phyloP scores from a whole-genome alignment of 306 rosid genomes.

The Sindora glabra region DNA sequence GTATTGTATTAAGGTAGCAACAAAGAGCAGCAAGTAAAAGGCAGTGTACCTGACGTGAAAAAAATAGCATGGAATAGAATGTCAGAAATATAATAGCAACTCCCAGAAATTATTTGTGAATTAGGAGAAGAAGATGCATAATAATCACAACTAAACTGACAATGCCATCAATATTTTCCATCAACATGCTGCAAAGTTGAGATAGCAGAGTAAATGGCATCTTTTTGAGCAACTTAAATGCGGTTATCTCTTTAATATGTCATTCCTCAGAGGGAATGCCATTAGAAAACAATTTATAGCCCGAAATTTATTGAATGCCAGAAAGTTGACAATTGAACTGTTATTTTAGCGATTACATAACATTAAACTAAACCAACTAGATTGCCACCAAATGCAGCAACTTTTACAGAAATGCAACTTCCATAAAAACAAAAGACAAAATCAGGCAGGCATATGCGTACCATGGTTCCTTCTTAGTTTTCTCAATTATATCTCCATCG shows the following conservation, averaged over 20 bases:
- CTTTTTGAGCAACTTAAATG: constrained; percentile 1
- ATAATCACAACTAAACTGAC: background rate
- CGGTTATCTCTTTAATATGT: background rate
- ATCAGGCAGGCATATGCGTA: constrained; percentile 17
- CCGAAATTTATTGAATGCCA: background rate
- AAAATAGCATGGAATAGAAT: constrained; percentile 4
- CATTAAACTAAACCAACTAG: background rate
- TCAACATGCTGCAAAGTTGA: background rate
- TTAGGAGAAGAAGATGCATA: background rate
- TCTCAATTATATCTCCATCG: constrained; percentile 63
- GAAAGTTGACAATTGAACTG: background rate
- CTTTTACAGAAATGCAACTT: constrained; percentile 1
- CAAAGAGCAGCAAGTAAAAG: constrained; percentile 57
- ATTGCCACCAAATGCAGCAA: constrained; percentile 9
- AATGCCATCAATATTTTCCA: background rate
- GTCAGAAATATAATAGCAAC: background rate
- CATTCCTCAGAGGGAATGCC: background rate
- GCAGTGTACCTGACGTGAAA: constrained; percentile 57
- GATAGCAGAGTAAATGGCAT: background rate
- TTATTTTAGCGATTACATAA: background rate
- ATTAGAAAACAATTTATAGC: background rate
- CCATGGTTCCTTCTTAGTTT: constrained; percentile 73
- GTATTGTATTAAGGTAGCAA: constrained; percentile 66
- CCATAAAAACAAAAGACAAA: background rate
- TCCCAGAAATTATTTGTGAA: background rate